These are phyloP conservation scores for Cichorium intybus DNA, from an alignment of 140 eudicot genomes.

Conservation along the genomic window DNA sequence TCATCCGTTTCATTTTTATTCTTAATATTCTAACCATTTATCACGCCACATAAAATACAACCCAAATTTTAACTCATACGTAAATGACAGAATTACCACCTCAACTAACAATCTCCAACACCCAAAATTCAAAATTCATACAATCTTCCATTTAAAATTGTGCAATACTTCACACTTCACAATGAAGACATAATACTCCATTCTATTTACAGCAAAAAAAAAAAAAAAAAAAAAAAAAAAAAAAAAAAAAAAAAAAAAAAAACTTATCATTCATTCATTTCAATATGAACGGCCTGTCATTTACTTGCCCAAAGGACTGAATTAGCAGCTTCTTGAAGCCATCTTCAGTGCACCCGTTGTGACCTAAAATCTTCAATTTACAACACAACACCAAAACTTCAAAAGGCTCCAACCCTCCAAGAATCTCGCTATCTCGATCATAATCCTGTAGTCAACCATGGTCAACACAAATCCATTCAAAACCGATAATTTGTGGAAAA, in stretches of 20 bases:
- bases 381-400: constrained; percentile 74
- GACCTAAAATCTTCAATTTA: constrained; percentile 52
- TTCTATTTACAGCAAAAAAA: neutral
- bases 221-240: too few species aligned
- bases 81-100: neutral
- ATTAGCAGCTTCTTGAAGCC: constrained; percentile 45
- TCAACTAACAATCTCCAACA: neutral
- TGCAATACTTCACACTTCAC: too few species aligned
- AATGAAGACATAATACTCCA: too few species aligned
- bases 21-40: too few species aligned
- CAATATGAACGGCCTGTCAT: too few species aligned
- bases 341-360: constrained; percentile 45
- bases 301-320: too few species aligned
- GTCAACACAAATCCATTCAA: neutral
- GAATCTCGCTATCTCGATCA: constrained; percentile 63
- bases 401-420: constrained; percentile 45
- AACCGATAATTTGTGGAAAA: neutral
- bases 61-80: too few species aligned
- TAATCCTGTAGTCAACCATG: constrained; percentile 58
- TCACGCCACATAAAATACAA: too few species aligned
- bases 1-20: too few species aligned
- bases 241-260: too few species aligned
- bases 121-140: neutral
- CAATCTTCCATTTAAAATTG: neutral
- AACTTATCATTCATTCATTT: too few species aligned